These are phyloP conservation scores for Hyphopichia burtonii DNA, from an alignment of 1,139 yeast genomes.

Conservation along the genomic window DNA sequence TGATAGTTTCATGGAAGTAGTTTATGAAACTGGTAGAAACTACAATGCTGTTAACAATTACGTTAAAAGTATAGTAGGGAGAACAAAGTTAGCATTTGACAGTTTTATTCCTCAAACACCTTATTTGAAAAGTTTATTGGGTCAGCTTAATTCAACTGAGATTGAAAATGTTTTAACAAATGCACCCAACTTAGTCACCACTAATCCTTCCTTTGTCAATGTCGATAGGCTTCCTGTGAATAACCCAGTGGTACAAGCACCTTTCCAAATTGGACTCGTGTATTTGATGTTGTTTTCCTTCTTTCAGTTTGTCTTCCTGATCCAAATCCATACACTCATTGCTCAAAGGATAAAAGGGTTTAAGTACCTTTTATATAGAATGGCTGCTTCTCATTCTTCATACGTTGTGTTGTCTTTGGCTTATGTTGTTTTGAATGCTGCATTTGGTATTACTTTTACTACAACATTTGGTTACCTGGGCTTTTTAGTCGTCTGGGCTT, in stretches of 20 bases:
- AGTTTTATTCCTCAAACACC: conserved; percentile 18
- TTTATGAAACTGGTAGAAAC: conserved; percentile 34
- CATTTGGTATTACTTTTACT: conserved; percentile 37
- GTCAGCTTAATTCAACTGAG: conserved; percentile 19
- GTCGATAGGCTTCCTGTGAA: conserved; percentile 22
- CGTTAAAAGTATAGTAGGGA: conserved; percentile 16
- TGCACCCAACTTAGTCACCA: conserved; percentile 25
- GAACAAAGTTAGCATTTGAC: conserved; percentile 13
- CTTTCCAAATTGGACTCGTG: conserved; percentile 31
- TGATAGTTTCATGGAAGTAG: conserved; percentile 18
- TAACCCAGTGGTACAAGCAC: conserved; percentile 26
- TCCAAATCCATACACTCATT: conserved; percentile 25
- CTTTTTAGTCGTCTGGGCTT: conserved; percentile 49
- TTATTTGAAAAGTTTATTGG: conserved; percentile 18
- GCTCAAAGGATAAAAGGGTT: conserved; percentile 32
- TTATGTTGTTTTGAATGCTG: conserved; percentile 40
- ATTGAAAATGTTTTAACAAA: conserved; percentile 12
- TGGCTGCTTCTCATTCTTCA: conserved; percentile 40
- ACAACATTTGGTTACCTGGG: conserved; percentile 46
- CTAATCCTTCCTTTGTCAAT: conserved; percentile 21
- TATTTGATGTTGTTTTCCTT: conserved; percentile 32
- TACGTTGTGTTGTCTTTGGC: conserved; percentile 43
- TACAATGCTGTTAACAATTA: conserved; percentile 27
- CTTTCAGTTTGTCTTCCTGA: conserved; percentile 29
- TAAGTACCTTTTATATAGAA: conserved; percentile 40